These are phyloP conservation scores for Sesbania bispinosa DNA, from an alignment of 306 rosid genomes.

Conservation along the genomic window DNA sequence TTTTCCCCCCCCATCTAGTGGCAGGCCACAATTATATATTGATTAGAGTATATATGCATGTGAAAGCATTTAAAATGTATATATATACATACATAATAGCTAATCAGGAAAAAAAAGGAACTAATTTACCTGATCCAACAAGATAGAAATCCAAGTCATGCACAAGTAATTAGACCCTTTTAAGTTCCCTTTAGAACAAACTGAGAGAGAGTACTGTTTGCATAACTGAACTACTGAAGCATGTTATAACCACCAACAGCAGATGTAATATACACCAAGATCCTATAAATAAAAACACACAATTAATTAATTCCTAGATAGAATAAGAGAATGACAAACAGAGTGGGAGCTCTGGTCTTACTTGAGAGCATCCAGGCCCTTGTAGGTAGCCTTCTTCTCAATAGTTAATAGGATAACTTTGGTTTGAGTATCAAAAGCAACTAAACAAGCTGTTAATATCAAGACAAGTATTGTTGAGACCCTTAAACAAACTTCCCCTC, in stretches of 20 bases:
- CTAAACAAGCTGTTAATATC: slow-evolving; percentile 45
- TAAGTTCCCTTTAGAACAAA: slow-evolving; percentile 14
- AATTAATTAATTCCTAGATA: neutral
- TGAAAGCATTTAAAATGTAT: neutral
- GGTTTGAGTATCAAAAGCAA: slow-evolving; percentile 59
- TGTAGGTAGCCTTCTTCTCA: slow-evolving; percentile 53
- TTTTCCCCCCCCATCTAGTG: neutral
- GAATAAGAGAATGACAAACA: neutral
- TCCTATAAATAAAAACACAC: slow-evolving; percentile 30
- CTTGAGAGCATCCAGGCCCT: slow-evolving; percentile 53
- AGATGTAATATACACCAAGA: slow-evolving; percentile 46
- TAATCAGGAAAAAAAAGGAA: neutral
- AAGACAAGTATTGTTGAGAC: slow-evolving; percentile 35
- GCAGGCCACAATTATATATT: neutral
- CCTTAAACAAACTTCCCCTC: slow-evolving; percentile 46
- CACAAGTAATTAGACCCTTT: slow-evolving; percentile 10
- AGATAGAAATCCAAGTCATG: slow-evolving; percentile 56
- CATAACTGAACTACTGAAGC: slow-evolving; percentile 54
- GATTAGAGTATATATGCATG: neutral
- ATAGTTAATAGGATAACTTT: slow-evolving; percentile 23
- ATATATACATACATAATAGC: neutral
- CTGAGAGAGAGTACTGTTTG: slow-evolving; percentile 17
- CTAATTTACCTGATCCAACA: slow-evolving; percentile 72
- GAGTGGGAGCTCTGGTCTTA: slow-evolving; percentile 21
- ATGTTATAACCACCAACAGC: slow-evolving; percentile 63